Base-by-base conservation (phyloP, 768 basidiomycete genomes). In the Cystobasidium onofrii region DNA sequence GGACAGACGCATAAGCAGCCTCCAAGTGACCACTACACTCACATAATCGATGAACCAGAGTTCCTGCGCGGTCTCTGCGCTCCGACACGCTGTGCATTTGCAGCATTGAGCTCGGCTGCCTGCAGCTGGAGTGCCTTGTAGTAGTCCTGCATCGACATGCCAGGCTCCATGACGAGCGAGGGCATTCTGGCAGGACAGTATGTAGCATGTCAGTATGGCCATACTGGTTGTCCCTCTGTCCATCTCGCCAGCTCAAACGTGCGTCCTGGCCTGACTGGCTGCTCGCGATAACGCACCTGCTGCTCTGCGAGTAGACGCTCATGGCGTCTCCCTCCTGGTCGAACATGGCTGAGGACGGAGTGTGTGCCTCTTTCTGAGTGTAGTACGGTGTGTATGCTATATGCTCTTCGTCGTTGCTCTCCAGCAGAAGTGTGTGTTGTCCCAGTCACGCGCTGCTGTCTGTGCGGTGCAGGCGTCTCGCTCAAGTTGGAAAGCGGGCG, bases 91-190 rank as follows among this genome's bases (percentile, higher is more conserved):
- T 55, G 54, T 9, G 55, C 36, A 15, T 36, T 55, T 3, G 55
- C 54, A 33, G 69, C 69, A n/a, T 33, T 44, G 15, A 34, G 23
- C 20, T 29, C 54, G 34, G 23, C 52, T 7, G 55, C 55, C 27
- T 36, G 54, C 6, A 43, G 23, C 69, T 71, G 69, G n/a, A 71
- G 55, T 31, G 34, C 33, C 27, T 23, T 31, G 39, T 71, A 71
- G 69, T 71, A 71, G 10, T 71, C 54, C 39, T 71, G 69, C 69
- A 71, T 71, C 13, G 25, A 27, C 43, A 31, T 9, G 10, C 69
- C 69, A 60, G 52, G 52, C 39, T 71, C 69, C 69, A 71, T 71
- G 69, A 71, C 55, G 25, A 71, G 69, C 23, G 69, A 71, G 9
- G 54, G 54, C 69, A 71, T 71, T 36, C 69, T 71, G 54, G n/a